phyloP scores from a whole-genome alignment of 257 asterid genomes.

The Jacaranda mimosifolia region DNA sequence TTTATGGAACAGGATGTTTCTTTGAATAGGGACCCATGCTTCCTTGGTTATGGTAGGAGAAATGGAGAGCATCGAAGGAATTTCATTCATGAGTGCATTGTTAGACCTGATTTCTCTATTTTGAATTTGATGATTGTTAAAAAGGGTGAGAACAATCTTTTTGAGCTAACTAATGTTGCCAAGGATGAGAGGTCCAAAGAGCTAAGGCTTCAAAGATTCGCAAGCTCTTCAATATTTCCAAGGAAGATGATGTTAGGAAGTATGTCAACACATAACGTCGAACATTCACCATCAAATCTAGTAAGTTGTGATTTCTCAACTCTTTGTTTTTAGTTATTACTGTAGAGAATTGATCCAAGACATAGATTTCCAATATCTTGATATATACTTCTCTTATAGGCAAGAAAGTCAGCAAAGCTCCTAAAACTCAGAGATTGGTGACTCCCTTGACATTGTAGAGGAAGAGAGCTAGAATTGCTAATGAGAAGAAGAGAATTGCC shows the following conservation, averaged over 20 bases:
- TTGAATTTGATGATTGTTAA: constrained; percentile 79
- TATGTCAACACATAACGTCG: constrained; percentile 81
- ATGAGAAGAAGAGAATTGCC: constrained; percentile 76
- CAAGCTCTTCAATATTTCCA: constrained; percentile 75
- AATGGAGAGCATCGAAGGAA: constrained; percentile 82
- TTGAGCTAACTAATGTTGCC: constrained; percentile 79
- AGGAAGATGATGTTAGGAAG: constrained; percentile 83
- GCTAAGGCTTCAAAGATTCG: constrained; percentile 74
- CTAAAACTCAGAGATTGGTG: constrained; percentile 82
- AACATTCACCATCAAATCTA: constrained; percentile 63
- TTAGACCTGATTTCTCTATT: constrained; percentile 75
- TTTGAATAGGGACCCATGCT: constrained; percentile 69
- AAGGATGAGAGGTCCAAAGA: constrained; percentile 87
- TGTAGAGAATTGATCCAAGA: not conserved
- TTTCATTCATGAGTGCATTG: constrained; percentile 87
- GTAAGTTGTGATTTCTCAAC: constrained; percentile 38
- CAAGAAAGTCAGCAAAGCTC: constrained; percentile 77
- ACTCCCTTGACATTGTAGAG: constrained; percentile 86
- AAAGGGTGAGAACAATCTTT: constrained; percentile 79
- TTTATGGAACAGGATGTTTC: not conserved
- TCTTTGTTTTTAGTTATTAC: not conserved
- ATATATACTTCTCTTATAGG: constrained; percentile 44
- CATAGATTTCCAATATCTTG: not conserved
- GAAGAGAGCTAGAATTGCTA: constrained; percentile 76
- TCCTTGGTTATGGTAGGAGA: constrained; percentile 80